Evolutionary conservation across 805 yeast genomes (phyloP).

Genomic region (Yarrowia sp.): DNA sequence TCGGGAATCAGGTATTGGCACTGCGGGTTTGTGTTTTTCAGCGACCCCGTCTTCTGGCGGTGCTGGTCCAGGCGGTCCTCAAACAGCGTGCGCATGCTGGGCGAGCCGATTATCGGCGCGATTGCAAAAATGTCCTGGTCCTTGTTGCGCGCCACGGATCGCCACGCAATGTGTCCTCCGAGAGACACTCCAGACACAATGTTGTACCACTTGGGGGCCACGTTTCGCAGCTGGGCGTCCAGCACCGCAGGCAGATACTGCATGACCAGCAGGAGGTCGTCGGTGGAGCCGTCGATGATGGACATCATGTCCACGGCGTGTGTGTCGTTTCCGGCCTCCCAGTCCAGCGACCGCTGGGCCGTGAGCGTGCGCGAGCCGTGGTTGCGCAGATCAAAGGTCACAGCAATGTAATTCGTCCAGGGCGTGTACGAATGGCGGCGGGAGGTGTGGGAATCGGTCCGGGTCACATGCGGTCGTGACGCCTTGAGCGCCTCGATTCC

Average conservation of each 20-base stretch:
- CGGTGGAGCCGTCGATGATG: conserved; percentile 48
- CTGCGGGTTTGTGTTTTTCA: conserved; percentile 5
- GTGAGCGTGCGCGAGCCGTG: conserved; percentile 52
- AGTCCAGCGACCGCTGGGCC: conserved; percentile 42
- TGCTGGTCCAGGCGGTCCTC: conserved; percentile 20
- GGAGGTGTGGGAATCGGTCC: neutral
- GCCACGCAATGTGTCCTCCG: conserved; percentile 58
- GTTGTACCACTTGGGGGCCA: conserved; percentile 37
- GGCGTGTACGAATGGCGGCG: conserved; percentile 32
- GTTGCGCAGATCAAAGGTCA: conserved; percentile 54
- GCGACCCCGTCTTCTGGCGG: conserved; percentile 3
- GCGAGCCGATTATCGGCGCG: conserved; percentile 53
- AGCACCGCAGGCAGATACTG: conserved; percentile 44
- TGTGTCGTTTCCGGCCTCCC: conserved; percentile 50
- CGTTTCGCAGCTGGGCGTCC: conserved; percentile 33
- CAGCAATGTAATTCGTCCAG: conserved; percentile 43
- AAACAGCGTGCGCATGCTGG: conserved; percentile 48
- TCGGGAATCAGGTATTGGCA: conserved; percentile 24
- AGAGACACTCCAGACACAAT: conserved; percentile 52
- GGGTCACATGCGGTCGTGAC: neutral
- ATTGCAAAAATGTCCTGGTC: conserved; percentile 44
- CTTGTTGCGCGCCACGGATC: conserved; percentile 37
- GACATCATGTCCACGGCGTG: conserved; percentile 54
- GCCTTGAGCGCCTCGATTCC: conserved; percentile 19
- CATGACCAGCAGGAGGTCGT: conserved; percentile 47